Conservation (phyloP, 2,329 filamentous ascomycete species). For the Cytospora mali region DNA sequence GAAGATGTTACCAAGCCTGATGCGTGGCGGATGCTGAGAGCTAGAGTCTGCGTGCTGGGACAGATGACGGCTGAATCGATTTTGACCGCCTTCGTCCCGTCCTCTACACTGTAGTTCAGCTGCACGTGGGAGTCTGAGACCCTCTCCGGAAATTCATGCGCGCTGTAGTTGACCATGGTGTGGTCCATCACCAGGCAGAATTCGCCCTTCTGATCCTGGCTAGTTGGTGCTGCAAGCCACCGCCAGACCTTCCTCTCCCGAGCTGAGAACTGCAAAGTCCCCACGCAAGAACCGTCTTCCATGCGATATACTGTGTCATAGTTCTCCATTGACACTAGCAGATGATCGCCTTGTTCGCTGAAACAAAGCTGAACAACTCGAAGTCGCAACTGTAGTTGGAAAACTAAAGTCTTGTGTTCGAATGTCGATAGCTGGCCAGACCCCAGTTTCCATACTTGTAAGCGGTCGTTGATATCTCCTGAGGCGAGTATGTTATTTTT, state of each 20-base stretch:
- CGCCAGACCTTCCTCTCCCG: conserved; percentile 23
- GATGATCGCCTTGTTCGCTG: conserved; percentile 18
- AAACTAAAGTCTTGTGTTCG: not conserved
- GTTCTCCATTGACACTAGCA: conserved; percentile 23
- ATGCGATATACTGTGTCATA: conserved; percentile 17
- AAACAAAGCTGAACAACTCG: conserved; percentile 27
- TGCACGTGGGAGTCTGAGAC: conserved; percentile 4
- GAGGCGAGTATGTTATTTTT: conserved; percentile 21
- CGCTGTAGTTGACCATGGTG: conserved; percentile 9
- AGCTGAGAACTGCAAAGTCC: conserved; percentile 6
- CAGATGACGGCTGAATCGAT: conserved; percentile 16
- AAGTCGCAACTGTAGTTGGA: conserved; percentile 8
- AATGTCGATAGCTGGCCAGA: conserved; percentile 1
- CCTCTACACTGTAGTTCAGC: conserved; percentile 11
- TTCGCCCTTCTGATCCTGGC: not conserved
- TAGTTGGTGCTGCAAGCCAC: conserved; percentile 8
- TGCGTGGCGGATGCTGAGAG: conserved; percentile 15
- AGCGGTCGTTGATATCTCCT: conserved; percentile 19
- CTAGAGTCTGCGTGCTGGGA: conserved; percentile 12
- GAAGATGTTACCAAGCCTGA: conserved; percentile 22
- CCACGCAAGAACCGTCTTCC: conserved; percentile 13
- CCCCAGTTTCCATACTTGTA: conserved; percentile 22
- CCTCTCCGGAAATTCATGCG: conserved; percentile 11
- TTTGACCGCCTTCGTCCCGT: not conserved
- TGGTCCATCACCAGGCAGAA: conserved; percentile 19